Evolutionary conservation across 129 eudicot genomes (phyloP), one percentile per base, ranked within the genome.

Genomic region (Arctium lappa): DNA sequence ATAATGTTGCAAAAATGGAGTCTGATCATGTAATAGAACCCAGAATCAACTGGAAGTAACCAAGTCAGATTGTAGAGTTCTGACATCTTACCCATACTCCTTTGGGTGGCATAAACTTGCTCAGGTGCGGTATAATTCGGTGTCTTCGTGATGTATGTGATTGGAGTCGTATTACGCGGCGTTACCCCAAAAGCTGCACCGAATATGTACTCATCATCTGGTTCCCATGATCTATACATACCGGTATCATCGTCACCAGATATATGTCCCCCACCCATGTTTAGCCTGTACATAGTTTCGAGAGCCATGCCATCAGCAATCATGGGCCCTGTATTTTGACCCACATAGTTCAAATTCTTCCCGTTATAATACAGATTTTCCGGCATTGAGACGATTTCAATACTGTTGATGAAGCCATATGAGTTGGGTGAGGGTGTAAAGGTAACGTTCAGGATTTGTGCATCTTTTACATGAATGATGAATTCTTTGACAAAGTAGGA

Each of bases 1-100:
- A 63, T 78, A 2, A 86, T 60, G 78, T 83, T 89, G 75, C 94
- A 90, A 72, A 90, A 86, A 80, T 90, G 90, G 31, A 90, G 74
- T 29, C 94, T 66, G 77, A 90, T 73, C 32, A 74, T 82, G 65
- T 88, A 88, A 10, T 18, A 2, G 36, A 76, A 88, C 48, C 89
- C 91, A 0, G 90, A 72, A 80, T 90, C 91, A 60, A 90, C 90
- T 0, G 85, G 83, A 73, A 90, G 73, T 5, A 0, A 0, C 94
- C 94, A 88, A 0, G 83, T 74, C 74, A 90, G 10, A 16, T 81
- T 84, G 56, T 36, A 75, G 0, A 0, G 3, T 0, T 11, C 29
- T 2, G 78, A 13, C 22, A 10, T 8, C 0, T 80, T 38, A 4
- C 80, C 80, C 89, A 76, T 86, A 11, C 83, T 70, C 79, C 91